Percentiles rank a stretch among this genome's conserved stretches.
Conservation (phyloP, 2,329 filamentous ascomycete genomes). For the Gaeumannomyces sp. region DNA sequence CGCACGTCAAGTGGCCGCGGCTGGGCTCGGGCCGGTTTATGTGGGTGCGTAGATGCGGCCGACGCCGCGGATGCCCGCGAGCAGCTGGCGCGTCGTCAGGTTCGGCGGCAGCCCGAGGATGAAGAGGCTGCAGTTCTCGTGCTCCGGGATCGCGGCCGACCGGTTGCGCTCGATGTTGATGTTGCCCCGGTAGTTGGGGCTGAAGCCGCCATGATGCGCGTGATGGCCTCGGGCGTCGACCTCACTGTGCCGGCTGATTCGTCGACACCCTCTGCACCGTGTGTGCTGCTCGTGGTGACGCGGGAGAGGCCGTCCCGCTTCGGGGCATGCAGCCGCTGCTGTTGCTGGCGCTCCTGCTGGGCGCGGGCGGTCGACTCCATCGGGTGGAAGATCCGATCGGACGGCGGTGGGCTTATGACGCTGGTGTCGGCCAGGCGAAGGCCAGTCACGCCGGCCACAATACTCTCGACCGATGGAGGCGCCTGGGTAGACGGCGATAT, state of each 20-base stretch:
- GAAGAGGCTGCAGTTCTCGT: conserved; percentile 46
- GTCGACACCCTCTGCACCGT: neutral
- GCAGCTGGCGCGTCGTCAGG: conserved; percentile 34
- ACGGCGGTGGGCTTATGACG: no score
- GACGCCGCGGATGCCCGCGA: conserved; percentile 35
- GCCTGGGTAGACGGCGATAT: neutral
- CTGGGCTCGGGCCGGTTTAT: conserved; percentile 41
- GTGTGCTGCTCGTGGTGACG: neutral
- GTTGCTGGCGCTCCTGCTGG: neutral
- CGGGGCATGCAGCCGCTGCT: neutral
- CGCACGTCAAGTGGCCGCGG: conserved; percentile 29
- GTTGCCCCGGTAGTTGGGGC: conserved; percentile 34
- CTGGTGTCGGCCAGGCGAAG: neutral
- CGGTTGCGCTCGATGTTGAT: conserved; percentile 29
- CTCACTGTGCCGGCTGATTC: neutral
- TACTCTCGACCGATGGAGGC: neutral
- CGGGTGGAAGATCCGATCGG: neutral
- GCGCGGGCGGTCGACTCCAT: neutral
- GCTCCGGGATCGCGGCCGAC: conserved; percentile 31
- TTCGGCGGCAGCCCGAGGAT: conserved; percentile 42
- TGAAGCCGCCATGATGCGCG: conserved; percentile 20
- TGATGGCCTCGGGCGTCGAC: neutral
- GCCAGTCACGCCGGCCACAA: neutral
- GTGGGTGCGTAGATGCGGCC: conserved; percentile 45
- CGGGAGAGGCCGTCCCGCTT: neutral